Conservation (phyloP, 306 rosid genomes). For the Rosa persica region DNA sequence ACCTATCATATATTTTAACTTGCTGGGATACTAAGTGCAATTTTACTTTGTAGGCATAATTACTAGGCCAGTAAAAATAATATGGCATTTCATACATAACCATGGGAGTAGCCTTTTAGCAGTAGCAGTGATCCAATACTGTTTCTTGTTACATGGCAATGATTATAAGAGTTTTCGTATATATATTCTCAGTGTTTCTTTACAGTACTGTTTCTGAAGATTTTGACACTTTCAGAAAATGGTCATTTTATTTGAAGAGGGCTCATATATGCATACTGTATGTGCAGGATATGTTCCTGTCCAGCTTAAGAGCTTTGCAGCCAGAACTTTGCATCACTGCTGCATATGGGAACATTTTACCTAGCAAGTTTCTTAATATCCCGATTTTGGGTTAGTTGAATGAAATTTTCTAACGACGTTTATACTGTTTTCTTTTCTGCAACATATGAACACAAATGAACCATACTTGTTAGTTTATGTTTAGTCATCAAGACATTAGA, state of each 20-base stretch:
- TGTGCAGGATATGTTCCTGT: conserved; percentile 67
- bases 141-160: background rate
- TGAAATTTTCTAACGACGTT: background rate
- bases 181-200: too few relatives aligned
- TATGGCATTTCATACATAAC: background rate
- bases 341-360: conserved; percentile 59
- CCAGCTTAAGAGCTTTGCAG: conserved; percentile 63
- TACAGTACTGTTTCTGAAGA: background rate
- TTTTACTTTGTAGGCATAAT: background rate
- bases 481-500: background rate
- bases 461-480: background rate
- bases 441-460: background rate
- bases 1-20: background rate
- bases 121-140: background rate
- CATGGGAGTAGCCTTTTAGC: too few relatives aligned
- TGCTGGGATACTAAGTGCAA: background rate
- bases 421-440: background rate
- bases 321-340: conserved; percentile 76
- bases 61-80: background rate
- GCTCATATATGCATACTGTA: conserved; percentile 12
- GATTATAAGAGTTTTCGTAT: background rate
- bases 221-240: background rate
- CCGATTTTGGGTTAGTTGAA: conserved; percentile 54
- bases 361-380: conserved; percentile 52
- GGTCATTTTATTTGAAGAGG: background rate